Evolutionary conservation across 2,329 filamentous ascomycete species (phyloP).

Genomic region (Fusarium lateritium): DNA sequence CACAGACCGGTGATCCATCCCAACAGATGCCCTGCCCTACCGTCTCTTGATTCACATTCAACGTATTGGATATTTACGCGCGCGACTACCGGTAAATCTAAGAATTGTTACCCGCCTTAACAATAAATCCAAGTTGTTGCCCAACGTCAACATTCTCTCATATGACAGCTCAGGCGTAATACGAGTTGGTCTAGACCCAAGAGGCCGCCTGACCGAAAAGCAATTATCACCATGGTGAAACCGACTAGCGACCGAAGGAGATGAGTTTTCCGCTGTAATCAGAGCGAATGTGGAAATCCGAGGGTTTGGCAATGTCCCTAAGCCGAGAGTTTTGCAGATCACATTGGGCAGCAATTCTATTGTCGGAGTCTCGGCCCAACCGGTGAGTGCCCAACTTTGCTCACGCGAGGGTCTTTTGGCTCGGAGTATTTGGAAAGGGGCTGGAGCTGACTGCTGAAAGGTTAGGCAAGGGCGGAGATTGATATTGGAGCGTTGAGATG

Average conservation of each 20-base stretch:
- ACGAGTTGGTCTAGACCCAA: conserved; percentile 20
- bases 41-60: background rate
- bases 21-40: background rate
- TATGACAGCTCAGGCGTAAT: background rate
- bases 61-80: conserved; percentile 23
- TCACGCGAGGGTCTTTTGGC: conserved; percentile 11
- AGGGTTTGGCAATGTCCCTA: conserved; percentile 4
- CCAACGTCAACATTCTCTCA: conserved; percentile 13
- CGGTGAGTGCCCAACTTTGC: conserved; percentile 19
- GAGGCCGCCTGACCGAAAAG: conserved; percentile 11
- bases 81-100: conserved; percentile 33
- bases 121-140: conserved; percentile 26
- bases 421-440: background rate
- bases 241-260: conserved; percentile 24
- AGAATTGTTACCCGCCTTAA: conserved; percentile 39
- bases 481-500: conserved; percentile 3
- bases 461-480: conserved; percentile 22
- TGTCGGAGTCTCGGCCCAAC: conserved; percentile 12
- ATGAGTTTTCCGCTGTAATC: conserved; percentile 1
- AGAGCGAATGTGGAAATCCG: conserved; percentile 24
- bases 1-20: background rate
- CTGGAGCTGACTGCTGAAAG: background rate
- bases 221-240: conserved; percentile 34
- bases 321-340: conserved; percentile 30
- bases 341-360: conserved; percentile 26